phyloP scores from a whole-genome alignment of 495 filamentous ascomycete species.

The Tetracladium setigerum region DNA sequence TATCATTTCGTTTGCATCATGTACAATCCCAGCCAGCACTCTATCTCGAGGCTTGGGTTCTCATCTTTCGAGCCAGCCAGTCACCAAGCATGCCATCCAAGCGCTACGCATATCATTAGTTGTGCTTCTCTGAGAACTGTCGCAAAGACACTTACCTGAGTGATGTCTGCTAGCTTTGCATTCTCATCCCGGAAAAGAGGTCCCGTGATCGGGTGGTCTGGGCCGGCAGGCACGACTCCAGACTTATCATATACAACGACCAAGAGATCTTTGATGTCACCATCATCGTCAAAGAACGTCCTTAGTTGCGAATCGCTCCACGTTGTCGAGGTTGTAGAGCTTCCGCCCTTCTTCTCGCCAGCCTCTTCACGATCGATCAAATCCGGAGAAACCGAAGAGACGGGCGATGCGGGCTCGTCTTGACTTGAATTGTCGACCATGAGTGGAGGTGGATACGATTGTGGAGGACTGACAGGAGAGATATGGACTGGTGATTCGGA shows the following conservation, averaged over 20 bases:
- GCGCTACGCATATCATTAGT: constrained; percentile 34
- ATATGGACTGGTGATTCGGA: constrained; percentile 76
- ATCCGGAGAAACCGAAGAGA: constrained; percentile 63
- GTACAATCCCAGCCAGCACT: constrained; percentile 6
- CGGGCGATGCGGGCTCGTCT: constrained; percentile 51
- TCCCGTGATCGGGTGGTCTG: constrained; percentile 77
- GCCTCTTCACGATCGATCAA: constrained; percentile 44
- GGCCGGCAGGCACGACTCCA: constrained; percentile 63
- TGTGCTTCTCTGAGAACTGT: constrained; percentile 3
- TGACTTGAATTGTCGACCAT: constrained; percentile 60
- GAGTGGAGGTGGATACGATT: constrained; percentile 37
- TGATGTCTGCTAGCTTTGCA: constrained; percentile 72
- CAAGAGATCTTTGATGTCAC: constrained; percentile 85
- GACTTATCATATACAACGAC: constrained; percentile 87
- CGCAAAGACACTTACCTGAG: constrained; percentile 44
- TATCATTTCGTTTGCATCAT: constrained; percentile 20
- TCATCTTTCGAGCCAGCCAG: constrained; percentile 64
- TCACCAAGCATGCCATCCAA: constrained; percentile 81
- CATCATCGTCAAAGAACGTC: constrained; percentile 85
- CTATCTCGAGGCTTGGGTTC: constrained; percentile 29
- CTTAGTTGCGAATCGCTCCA: constrained; percentile 85
- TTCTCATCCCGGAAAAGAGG: constrained; percentile 80
- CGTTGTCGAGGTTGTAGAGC: constrained; percentile 39
- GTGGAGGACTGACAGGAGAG: constrained; percentile 44
- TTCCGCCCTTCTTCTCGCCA: constrained; percentile 24